phyloP scores from a whole-genome alignment of 345 rosid genomes.

The Streptanthus diversifolius region DNA sequence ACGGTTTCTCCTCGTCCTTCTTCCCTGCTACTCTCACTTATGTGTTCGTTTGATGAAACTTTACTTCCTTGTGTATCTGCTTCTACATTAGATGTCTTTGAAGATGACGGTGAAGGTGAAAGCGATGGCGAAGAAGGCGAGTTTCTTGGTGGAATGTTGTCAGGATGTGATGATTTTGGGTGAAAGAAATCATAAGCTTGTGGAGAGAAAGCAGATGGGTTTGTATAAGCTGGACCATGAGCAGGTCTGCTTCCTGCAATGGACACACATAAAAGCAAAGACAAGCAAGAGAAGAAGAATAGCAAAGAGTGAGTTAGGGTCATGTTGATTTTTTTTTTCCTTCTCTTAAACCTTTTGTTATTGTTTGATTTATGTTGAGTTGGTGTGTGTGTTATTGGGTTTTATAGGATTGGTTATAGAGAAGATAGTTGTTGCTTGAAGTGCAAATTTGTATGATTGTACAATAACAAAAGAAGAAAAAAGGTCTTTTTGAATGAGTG shows the following conservation, averaged over 20 bases:
- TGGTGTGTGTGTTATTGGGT: conserved; percentile 2
- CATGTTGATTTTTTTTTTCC: conserved; percentile 30
- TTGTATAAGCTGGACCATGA: conserved; percentile 64
- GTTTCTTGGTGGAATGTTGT: conserved; percentile 29
- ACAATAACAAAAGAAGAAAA: background rate
- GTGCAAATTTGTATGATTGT: conserved; percentile 34
- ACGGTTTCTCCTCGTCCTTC: conserved; percentile 23
- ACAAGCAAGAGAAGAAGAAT: conserved; percentile 35
- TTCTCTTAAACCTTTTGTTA: background rate
- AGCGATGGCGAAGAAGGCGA: conserved; percentile 36
- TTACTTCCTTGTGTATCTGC: conserved; percentile 38
- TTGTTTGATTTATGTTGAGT: conserved; percentile 11
- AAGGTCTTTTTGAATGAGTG: background rate
- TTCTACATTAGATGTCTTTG: conserved; percentile 43
- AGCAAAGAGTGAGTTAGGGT: conserved; percentile 36
- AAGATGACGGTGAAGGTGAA: conserved; percentile 52
- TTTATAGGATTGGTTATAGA: conserved; percentile 41
- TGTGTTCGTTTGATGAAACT: conserved; percentile 31
- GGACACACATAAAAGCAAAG: conserved; percentile 39
- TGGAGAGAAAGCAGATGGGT: conserved; percentile 68
- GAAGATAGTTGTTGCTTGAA: conserved; percentile 51
- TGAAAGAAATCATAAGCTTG: conserved; percentile 76
- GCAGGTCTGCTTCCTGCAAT: conserved; percentile 69
- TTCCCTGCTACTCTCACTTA: conserved; percentile 17
- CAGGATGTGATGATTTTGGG: conserved; percentile 45